Evolutionary conservation across 441 rosid genomes (phyloP).

Genomic region (Biscutella laevigata): DNA sequence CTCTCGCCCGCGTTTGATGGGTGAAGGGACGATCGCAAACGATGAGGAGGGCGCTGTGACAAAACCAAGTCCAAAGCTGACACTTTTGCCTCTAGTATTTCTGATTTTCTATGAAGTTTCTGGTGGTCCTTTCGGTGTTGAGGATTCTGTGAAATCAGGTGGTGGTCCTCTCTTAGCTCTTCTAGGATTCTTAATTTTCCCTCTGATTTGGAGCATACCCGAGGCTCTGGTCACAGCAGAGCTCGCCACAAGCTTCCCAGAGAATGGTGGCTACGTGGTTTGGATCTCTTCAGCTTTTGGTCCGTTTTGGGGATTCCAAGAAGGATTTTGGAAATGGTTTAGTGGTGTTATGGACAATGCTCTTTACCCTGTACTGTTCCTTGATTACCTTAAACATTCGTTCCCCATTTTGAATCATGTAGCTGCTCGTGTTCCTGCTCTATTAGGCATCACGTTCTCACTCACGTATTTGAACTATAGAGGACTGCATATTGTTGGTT

Average conservation of each 20-base stretch:
- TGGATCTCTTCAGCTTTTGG: constrained; percentile 95
- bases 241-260: constrained; percentile 88
- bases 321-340: constrained; percentile 95
- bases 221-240: constrained; percentile 92
- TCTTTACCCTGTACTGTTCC: constrained; percentile 76
- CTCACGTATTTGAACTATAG: constrained; percentile 82
- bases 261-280: constrained; percentile 83
- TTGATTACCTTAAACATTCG: constrained; percentile 92
- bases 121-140: constrained; percentile 95
- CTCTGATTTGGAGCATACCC: constrained; percentile 83
- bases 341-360: constrained; percentile 98
- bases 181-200: constrained; percentile 76
- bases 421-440: constrained; percentile 75
- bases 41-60: constrained; percentile 24
- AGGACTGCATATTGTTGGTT: constrained; percentile 79
- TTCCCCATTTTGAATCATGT: too few species aligned
- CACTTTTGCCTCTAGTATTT: constrained; percentile 67
- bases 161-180: constrained; percentile 83
- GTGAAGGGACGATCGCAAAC: constrained; percentile 45
- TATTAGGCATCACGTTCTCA: constrained; percentile 57
- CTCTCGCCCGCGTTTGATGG: constrained; percentile 33
- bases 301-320: constrained; percentile 91
- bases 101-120: constrained; percentile 85
- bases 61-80: constrained; percentile 53
- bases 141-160: constrained; percentile 74